Conservation (phyloP, 495 filamentous ascomycete genomes). For the Xylaria castorea region DNA sequence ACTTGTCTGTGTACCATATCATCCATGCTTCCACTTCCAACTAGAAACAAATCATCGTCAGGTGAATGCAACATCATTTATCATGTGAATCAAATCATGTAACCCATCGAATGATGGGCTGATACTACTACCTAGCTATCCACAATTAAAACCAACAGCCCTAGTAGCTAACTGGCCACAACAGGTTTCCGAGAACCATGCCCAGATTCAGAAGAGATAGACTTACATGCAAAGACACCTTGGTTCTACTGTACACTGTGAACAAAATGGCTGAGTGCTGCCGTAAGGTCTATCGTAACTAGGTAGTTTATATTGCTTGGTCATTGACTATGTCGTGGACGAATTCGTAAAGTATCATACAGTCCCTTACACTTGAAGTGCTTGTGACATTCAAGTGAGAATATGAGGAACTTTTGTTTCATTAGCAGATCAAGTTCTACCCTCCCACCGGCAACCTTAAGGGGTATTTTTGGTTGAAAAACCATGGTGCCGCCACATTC, state of each 20-base stretch:
- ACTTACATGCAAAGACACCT: not conserved
- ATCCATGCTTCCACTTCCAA: not conserved
- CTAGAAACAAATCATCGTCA: not conserved
- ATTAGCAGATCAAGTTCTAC: slow-evolving; percentile 45
- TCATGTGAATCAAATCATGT: slow-evolving; percentile 10
- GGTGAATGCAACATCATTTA: not conserved
- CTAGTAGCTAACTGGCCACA: not conserved
- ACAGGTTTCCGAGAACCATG: not conserved
- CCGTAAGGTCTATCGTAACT: not conserved
- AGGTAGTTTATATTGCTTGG: slow-evolving; percentile 1
- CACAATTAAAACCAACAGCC: not conserved
- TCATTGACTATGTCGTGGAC: not conserved
- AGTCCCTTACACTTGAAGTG: slow-evolving; percentile 3
- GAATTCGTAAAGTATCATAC: not conserved
- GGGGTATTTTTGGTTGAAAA: slow-evolving; percentile 41
- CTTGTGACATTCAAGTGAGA: slow-evolving; percentile 3
- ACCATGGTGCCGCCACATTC: slow-evolving; percentile 46
- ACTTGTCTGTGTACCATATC: not conserved
- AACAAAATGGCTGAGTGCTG: not conserved
- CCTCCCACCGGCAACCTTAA: slow-evolving; percentile 43
- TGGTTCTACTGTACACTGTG: not conserved
- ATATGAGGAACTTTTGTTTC: slow-evolving; percentile 36
- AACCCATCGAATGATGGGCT: slow-evolving; percentile 14
- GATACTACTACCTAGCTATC: not conserved
- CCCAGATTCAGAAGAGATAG: not conserved